A percentile compares a stretch with the other conserved stretches of the same genome.
Evolutionary conservation across 345 rosid genomes (phyloP).

Genomic region (Combretum micranthum): DNA sequence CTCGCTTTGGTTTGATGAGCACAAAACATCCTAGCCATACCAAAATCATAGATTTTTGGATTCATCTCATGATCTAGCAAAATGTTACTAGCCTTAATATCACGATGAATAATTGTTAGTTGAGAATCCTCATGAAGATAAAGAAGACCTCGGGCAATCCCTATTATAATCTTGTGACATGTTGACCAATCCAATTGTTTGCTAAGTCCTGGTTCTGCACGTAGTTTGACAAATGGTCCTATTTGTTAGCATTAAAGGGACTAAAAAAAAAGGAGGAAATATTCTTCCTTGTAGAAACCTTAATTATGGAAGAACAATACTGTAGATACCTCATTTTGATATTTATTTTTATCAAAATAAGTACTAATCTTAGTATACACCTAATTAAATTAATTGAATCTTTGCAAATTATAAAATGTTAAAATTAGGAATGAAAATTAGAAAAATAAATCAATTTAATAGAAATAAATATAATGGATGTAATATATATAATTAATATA

Average conservation of each 20-base stretch:
- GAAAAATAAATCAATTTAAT: too few species aligned
- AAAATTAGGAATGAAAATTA: too few species aligned
- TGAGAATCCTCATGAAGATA: conserved; percentile 54
- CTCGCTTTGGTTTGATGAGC: neutral
- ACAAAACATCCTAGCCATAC: conserved; percentile 18
- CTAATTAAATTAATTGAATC: too few species aligned
- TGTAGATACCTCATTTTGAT: too few species aligned
- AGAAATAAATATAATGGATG: too few species aligned
- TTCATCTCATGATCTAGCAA: neutral
- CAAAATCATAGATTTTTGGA: neutral
- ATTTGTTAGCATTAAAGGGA: neutral
- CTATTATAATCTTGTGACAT: conserved; percentile 28
- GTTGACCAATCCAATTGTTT: conserved; percentile 38
- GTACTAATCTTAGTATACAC: too few species aligned
- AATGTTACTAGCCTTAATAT: conserved; percentile 27
- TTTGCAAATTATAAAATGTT: too few species aligned
- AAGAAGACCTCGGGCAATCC: conserved; percentile 25
- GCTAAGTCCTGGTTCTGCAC: conserved; percentile 27
- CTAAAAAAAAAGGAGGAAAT: neutral
- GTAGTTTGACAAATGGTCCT: neutral
- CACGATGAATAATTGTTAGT: conserved; percentile 43
- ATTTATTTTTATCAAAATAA: too few species aligned
- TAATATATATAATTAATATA: too few species aligned
- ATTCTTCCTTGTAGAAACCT: too few species aligned
- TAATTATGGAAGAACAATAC: too few species aligned